Base-by-base conservation (phyloP, 805 yeast species). In the Candida corydali region DNA sequence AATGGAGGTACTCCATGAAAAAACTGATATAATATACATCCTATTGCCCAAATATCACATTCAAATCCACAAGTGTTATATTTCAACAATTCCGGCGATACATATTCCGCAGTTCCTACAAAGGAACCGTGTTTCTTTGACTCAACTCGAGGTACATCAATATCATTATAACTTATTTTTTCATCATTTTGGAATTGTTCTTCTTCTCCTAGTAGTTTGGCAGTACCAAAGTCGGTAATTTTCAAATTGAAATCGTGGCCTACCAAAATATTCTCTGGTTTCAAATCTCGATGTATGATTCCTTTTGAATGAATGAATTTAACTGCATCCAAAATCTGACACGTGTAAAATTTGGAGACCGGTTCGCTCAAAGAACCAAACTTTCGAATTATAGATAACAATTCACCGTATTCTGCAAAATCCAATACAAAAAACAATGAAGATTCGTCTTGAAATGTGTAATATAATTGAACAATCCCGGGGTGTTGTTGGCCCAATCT, bases 201-300 rank as follows among this genome's bases (percentile, higher is more conserved):
- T 24, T 38, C 36, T 10, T 47, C 46, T 14, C 63, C 70, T 11
- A 86, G 62, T 4, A 86, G 65, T 55, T 86, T 87, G 1, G 98
- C 98, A n/a, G 98, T 95, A 8, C 98, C 98, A 59, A 93, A 93
- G 61, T 93, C 98, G 2, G 98, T 93, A 39, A 93, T 81, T 75
- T 89, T 87, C 41, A 93, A 63, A 50, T 86, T 81, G 76, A 89
- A 86, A 38, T 86, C 93, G 42, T 78, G 78, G 52, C 85, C 91
- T 32, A 93, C 74, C 47, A 91, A 59, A 33, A 91, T 84, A 54
- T 91, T 91, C 51, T 91, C 98, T 0, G 98, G 98, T 58, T 91
- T 91, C 51, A 93, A 65, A 61, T 93, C 98, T 43, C 98, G 71
- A 56, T 91, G 98, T 14, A 93, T 84, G 8, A 91, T 86, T 1